Evolutionary conservation across 2,329 filamentous ascomycete genomes (phyloP).

Genomic region (Zasmidium cellare): DNA sequence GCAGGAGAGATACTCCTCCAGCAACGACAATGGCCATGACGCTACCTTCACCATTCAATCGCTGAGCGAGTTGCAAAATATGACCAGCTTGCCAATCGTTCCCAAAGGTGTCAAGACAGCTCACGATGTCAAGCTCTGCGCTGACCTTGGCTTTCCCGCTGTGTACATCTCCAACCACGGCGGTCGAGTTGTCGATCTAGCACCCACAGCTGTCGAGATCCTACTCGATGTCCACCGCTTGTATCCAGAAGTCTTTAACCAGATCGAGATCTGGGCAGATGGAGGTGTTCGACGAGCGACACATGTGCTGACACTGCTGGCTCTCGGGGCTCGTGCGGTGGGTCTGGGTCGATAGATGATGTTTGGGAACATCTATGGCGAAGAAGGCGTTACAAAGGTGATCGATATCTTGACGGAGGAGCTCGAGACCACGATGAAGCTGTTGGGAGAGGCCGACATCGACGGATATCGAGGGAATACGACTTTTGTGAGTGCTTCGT

Average conservation of each 20-base stretch:
- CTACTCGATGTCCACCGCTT: conserved; percentile 72
- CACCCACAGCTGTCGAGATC: conserved; percentile 70
- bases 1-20: conserved; percentile 13
- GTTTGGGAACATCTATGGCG: conserved; percentile 58
- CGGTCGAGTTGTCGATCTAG: conserved; percentile 44
- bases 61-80: conserved; percentile 13
- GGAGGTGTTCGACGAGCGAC: conserved; percentile 39
- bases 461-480: conserved; percentile 16
- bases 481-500: conserved; percentile 12
- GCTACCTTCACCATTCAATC: conserved; percentile 16
- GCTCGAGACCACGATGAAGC: conserved; percentile 18
- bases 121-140: conserved; percentile 39
- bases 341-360: conserved; percentile 53
- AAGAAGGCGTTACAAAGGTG: conserved; percentile 56
- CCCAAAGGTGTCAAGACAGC: conserved; percentile 36
- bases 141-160: conserved; percentile 38
- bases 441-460: conserved; percentile 17
- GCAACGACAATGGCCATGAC: conserved; percentile 7
- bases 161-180: conserved; percentile 46
- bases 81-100: conserved; percentile 17
- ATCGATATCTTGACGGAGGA: conserved; percentile 15
- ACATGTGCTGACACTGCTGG: conserved; percentile 40
- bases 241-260: conserved; percentile 40
- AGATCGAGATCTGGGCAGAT: conserved; percentile 43
- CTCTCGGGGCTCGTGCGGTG: conserved; percentile 41